Evolutionary conservation across 2,329 filamentous ascomycete species (phyloP).

Genomic region (Bipolaris sorokiniana): DNA sequence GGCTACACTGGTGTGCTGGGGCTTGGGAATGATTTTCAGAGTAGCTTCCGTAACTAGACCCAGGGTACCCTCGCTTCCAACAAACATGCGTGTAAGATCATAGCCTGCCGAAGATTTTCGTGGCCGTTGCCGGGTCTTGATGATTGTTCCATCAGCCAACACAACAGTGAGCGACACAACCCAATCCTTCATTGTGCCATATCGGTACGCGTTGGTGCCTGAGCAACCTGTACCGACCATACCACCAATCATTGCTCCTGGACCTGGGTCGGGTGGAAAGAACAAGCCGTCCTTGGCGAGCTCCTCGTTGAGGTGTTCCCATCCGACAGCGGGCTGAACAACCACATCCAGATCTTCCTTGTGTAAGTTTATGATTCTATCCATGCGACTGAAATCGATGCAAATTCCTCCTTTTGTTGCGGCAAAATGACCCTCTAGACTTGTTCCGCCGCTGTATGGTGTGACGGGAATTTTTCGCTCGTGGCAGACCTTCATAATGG

Average conservation of each 20-base stretch:
- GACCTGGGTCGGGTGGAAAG: slow-evolving; percentile 90
- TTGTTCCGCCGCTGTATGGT: slow-evolving; percentile 86
- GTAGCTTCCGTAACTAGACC: slow-evolving; percentile 91
- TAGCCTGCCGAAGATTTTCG: slow-evolving; percentile 92
- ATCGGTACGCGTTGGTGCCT: slow-evolving; percentile 89
- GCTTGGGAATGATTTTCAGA: slow-evolving; percentile 82
- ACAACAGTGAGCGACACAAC: slow-evolving; percentile 86
- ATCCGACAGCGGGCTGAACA: slow-evolving; percentile 73
- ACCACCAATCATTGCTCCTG: slow-evolving; percentile 89
- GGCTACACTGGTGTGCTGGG: slow-evolving; percentile 79
- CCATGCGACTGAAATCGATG: slow-evolving; percentile 86
- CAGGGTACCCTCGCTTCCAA: slow-evolving; percentile 89
- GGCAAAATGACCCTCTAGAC: slow-evolving; percentile 86
- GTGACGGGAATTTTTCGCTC: slow-evolving; percentile 80
- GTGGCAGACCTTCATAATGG: slow-evolving; percentile 89
- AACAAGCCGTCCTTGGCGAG: slow-evolving; percentile 76
- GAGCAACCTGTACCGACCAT: slow-evolving; percentile 80
- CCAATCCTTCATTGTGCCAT: slow-evolving; percentile 96
- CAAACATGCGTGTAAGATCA: slow-evolving; percentile 86
- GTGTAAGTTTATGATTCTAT: slow-evolving; percentile 77
- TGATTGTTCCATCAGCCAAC: slow-evolving; percentile 84
- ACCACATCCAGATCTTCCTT: slow-evolving; percentile 68
- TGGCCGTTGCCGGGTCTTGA: slow-evolving; percentile 87
- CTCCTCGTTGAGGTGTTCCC: slow-evolving; percentile 83
- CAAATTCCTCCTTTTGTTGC: slow-evolving; percentile 83